phyloP scores from a whole-genome alignment of 768 basidiomycete species.

The Gymnopilus dilepis region DNA sequence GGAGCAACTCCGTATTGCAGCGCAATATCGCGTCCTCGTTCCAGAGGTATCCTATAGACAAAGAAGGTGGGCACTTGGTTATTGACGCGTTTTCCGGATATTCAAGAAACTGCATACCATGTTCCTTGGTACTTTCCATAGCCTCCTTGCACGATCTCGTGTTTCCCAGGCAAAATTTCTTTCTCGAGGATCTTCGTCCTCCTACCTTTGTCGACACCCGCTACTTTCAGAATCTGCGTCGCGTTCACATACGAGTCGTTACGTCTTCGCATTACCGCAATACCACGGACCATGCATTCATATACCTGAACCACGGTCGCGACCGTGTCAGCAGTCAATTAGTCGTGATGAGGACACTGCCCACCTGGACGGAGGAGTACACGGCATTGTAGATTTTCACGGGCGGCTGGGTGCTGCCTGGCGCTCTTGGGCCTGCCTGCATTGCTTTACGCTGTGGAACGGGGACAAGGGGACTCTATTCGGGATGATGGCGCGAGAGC shows the following conservation, averaged over 20 bases:
- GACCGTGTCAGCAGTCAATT: slow-evolving; percentile 39
- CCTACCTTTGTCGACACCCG: slow-evolving; percentile 95
- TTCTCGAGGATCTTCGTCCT: slow-evolving; percentile 97
- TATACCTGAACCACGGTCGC: slow-evolving; percentile 71
- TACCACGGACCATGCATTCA: slow-evolving; percentile 97
- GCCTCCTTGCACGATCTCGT: slow-evolving; percentile 98
- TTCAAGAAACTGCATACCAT: slow-evolving; percentile 62
- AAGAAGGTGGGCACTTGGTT: neutral
- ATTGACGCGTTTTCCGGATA: slow-evolving; percentile 23
- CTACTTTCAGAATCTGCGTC: slow-evolving; percentile 98
- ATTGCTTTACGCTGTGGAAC: slow-evolving; percentile 37
- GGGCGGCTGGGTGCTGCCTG: slow-evolving; percentile 52
- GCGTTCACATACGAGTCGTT: slow-evolving; percentile 97
- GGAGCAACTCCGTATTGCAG: slow-evolving; percentile 90
- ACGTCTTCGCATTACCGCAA: slow-evolving; percentile 97
- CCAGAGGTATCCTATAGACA: slow-evolving; percentile 86
- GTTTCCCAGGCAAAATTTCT: slow-evolving; percentile 92
- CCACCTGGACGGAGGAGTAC: slow-evolving; percentile 85
- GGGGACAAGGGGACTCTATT: slow-evolving; percentile 34
- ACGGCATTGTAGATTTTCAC: slow-evolving; percentile 95
- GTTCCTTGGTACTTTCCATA: slow-evolving; percentile 99
- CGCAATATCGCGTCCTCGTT: slow-evolving; percentile 92
- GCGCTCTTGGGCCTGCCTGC: slow-evolving; percentile 51
- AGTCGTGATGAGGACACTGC: slow-evolving; percentile 11
- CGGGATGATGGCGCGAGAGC: slow-evolving; percentile 29